Evolutionary conservation across 805 yeast species (phyloP).

Genomic region (Torulaspora microellipsoides): DNA sequence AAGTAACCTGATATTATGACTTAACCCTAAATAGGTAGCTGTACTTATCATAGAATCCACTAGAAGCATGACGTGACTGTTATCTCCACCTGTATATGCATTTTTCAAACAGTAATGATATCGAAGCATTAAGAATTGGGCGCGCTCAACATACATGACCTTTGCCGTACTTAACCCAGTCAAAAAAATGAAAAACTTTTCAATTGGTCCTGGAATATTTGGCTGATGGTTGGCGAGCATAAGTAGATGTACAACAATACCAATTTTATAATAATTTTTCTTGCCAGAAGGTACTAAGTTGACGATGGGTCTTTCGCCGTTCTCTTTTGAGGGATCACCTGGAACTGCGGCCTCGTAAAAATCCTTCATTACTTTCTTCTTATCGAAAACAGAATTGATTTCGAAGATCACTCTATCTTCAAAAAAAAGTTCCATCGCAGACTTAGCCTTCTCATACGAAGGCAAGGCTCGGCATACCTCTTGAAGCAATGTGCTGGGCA

Average conservation of each 20-base stretch:
- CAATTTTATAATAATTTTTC: constrained; percentile 28
- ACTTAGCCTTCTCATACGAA: constrained; percentile 12
- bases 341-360: constrained; percentile 13
- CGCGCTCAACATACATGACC: constrained; percentile 26
- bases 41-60: constrained; percentile 16
- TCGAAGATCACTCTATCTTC: constrained; percentile 11
- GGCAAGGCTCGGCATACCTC: constrained; percentile 19
- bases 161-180: constrained; percentile 29
- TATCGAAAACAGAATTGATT: constrained; percentile 15
- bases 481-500: constrained; percentile 1
- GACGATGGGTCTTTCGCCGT: constrained; percentile 6
- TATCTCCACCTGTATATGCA: constrained; percentile 25
- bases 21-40: constrained; percentile 24
- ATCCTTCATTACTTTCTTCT: constrained; percentile 22
- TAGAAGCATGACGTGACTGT: constrained; percentile 20
- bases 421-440: constrained; percentile 16
- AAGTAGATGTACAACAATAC: constrained; percentile 26
- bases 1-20: constrained; percentile 18
- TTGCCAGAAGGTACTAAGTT: constrained; percentile 14
- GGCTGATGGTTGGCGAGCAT: constrained; percentile 15
- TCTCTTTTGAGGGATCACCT: constrained; percentile 4
- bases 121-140: constrained; percentile 25
- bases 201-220: constrained; percentile 20
- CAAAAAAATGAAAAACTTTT: constrained; percentile 20
- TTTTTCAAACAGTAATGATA: constrained; percentile 7